These are phyloP conservation scores for Rachicladosporium sp. DNA, from an alignment of 2,329 filamentous ascomycete genomes.

Conservation along the genomic window DNA sequence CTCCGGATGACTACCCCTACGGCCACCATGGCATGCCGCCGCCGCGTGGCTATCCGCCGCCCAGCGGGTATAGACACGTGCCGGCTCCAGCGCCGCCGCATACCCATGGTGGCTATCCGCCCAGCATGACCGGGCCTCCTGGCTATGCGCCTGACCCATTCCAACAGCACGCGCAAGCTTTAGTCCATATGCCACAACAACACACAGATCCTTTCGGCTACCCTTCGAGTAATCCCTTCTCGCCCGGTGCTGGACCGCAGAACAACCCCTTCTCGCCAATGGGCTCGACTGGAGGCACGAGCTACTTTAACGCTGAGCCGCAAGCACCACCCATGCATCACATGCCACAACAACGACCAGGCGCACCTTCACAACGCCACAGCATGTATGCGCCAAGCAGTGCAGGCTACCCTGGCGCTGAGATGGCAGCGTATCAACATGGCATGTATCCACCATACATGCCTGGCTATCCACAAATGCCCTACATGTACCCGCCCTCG, in stretches of 20 bases:
- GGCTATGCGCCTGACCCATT: constrained; percentile 13
- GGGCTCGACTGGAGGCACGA: constrained; percentile 10
- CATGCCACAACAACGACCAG: constrained; percentile 11
- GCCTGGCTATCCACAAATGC: constrained; percentile 10
- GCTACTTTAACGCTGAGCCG: constrained; percentile 26
- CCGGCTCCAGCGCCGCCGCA: constrained; percentile 12
- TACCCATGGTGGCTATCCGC: constrained; percentile 24
- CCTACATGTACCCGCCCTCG: constrained; percentile 13
- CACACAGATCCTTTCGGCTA: constrained; percentile 26
- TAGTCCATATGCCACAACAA: constrained; percentile 17
- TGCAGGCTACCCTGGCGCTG: constrained; percentile 9
- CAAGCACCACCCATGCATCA: constrained; percentile 8
- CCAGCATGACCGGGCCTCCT: constrained; percentile 15
- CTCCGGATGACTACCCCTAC: constrained; percentile 31
- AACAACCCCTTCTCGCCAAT: constrained; percentile 23
- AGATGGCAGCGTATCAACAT: constrained; percentile 17
- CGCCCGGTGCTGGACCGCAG: constrained; percentile 12
- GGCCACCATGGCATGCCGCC: constrained; percentile 25
- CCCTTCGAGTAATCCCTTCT: constrained; percentile 27
- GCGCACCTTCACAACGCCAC: constrained; percentile 15
- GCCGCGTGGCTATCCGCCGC: constrained; percentile 21
- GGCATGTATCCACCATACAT: constrained; percentile 14
- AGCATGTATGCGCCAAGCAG: constrained; percentile 16
- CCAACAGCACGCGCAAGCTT: constrained; percentile 18
- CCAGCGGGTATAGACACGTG: constrained; percentile 16